Percentiles rank a stretch among this genome's conserved stretches.
Conservation (phyloP, 2,329 filamentous ascomycete species). For the Colletotrichum euphorbiae region DNA sequence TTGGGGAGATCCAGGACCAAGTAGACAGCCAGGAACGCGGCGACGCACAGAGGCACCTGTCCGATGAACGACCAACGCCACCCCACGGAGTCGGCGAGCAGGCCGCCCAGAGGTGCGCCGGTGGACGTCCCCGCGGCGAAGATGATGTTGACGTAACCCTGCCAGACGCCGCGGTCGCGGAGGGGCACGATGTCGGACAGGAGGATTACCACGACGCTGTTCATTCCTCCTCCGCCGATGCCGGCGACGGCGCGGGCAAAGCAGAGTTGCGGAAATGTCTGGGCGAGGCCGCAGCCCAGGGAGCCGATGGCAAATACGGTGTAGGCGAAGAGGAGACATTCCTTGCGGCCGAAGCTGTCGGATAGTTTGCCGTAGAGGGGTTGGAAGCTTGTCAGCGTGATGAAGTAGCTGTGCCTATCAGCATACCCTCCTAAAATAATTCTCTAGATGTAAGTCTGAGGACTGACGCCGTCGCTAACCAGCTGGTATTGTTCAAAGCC, state of each 20-base stretch:
- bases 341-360: constrained; percentile 78
- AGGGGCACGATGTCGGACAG: constrained; percentile 78
- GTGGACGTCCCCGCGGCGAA: constrained; percentile 75
- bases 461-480: constrained; percentile 70
- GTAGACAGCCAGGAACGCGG: constrained; percentile 73
- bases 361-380: constrained; percentile 78
- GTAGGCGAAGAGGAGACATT: constrained; percentile 73
- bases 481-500: constrained; percentile 79
- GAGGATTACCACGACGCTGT: constrained; percentile 75
- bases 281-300: constrained; percentile 71
- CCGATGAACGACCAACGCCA: constrained; percentile 81
- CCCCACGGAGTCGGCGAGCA: constrained; percentile 78
- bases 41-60: constrained; percentile 75
- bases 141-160: constrained; percentile 78
- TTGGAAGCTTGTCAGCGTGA: constrained; percentile 80
- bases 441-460: not conserved
- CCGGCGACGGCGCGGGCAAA: constrained; percentile 65
- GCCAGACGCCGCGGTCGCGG: constrained; percentile 77
- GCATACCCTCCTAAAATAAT: no score
- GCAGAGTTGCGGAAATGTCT: constrained; percentile 74
- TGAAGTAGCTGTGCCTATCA: constrained; percentile 66
- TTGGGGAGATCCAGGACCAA: constrained; percentile 72
- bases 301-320: constrained; percentile 74
- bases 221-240: constrained; percentile 79
- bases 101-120: constrained; percentile 77